phyloP scores from a whole-genome alignment of 2,329 filamentous ascomycete species.

The Neopestalotiopsis rosae region DNA sequence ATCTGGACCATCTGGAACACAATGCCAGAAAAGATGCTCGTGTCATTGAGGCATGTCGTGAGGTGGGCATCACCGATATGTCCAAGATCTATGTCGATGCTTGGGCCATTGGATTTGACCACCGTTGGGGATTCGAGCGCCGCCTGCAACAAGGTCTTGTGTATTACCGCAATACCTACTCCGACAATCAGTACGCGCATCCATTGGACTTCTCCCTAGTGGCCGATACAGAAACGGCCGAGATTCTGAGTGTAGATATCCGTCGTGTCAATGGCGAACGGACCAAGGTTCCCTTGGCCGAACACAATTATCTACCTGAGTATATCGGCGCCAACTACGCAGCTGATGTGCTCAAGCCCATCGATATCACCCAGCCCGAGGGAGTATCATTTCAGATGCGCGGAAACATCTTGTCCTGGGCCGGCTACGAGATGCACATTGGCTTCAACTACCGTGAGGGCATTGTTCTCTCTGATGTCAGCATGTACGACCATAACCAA shows the following conservation, averaged over 20 bases:
- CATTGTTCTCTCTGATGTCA: slow-evolving; percentile 37
- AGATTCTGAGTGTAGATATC: slow-evolving; percentile 52
- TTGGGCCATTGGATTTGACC: slow-evolving; percentile 85
- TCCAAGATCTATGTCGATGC: slow-evolving; percentile 83
- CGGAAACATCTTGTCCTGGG: slow-evolving; percentile 37
- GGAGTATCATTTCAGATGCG: slow-evolving; percentile 37
- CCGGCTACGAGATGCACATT: slow-evolving; percentile 64
- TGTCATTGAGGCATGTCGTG: slow-evolving; percentile 77
- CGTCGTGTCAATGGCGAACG: slow-evolving; percentile 38
- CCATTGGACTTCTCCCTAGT: slow-evolving; percentile 50
- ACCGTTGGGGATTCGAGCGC: slow-evolving; percentile 74
- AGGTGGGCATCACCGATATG: slow-evolving; percentile 81
- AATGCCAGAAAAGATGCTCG: slow-evolving; percentile 71
- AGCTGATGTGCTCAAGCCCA: slow-evolving; percentile 60
- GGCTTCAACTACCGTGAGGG: slow-evolving; percentile 67
- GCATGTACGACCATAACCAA: slow-evolving; percentile 66
- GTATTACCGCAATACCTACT: slow-evolving; percentile 76
- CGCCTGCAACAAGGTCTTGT: slow-evolving; percentile 81
- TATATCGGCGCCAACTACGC: slow-evolving; percentile 43
- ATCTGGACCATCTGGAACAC: slow-evolving; percentile 76
- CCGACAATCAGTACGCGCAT: slow-evolving; percentile 75
- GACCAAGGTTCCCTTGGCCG: slow-evolving; percentile 42
- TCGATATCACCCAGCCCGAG: slow-evolving; percentile 71
- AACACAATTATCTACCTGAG: slow-evolving; percentile 43
- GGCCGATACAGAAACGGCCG: slow-evolving; percentile 50